Percentiles rank a stretch among this genome's conserved stretches.
These are phyloP conservation scores for Salix dunnii DNA, from an alignment of 345 rosid genomes.

Conservation along the genomic window DNA sequence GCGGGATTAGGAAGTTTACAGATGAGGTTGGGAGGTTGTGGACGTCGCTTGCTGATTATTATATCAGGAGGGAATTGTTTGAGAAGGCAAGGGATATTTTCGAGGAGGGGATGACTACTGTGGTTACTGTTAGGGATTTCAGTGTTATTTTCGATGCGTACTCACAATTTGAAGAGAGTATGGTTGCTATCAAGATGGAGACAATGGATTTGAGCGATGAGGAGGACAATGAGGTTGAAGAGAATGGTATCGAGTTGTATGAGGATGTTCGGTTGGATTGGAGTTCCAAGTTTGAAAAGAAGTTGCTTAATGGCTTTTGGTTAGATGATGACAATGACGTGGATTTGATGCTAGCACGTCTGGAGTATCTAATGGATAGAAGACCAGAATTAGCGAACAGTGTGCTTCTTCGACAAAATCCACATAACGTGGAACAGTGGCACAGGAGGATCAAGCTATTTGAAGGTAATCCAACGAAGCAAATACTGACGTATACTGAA, in stretches of 20 bases:
- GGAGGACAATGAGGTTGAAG: constrained; percentile 43
- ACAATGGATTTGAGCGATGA: constrained; percentile 60
- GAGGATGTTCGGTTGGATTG: constrained; percentile 70
- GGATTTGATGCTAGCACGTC: constrained; percentile 77
- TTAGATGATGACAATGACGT: constrained; percentile 77
- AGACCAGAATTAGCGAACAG: constrained; percentile 91
- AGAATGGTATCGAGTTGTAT: constrained; percentile 41
- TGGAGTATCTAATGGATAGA: constrained; percentile 74
- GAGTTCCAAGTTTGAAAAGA: constrained; percentile 65
- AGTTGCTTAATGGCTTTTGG: constrained; percentile 81
- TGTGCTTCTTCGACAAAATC: constrained; percentile 90
- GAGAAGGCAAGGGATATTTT: constrained; percentile 92
- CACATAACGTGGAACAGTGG: constrained; percentile 99
- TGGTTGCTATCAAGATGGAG: constrained; percentile 72
- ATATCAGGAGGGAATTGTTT: constrained; percentile 71
- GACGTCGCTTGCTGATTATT: constrained; percentile 96
- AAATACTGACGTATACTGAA: constrained; percentile 88
- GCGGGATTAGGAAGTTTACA: constrained; percentile 88
- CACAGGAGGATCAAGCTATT: constrained; percentile 89
- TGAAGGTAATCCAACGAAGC: constrained; percentile 82
- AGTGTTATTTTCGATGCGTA: constrained; percentile 89
- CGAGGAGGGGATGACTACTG: constrained; percentile 96
- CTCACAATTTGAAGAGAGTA: constrained; percentile 76
- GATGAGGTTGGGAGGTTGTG: constrained; percentile 92
- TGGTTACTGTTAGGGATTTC: constrained; percentile 88